phyloP scores from a whole-genome alignment of 1,139 yeast genomes.

The Hansenula lynferdii region DNA sequence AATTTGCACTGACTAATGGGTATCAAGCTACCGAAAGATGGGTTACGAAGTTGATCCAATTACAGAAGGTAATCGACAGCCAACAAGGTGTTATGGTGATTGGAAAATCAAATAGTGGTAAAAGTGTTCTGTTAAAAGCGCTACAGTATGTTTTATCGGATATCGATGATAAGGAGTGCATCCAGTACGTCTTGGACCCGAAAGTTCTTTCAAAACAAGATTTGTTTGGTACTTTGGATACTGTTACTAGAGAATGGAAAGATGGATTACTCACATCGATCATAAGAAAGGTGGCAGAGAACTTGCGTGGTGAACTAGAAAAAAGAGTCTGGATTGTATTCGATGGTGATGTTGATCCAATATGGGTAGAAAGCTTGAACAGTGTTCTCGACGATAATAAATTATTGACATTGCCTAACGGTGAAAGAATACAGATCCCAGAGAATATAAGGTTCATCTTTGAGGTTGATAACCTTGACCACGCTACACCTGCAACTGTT shows the following conservation, averaged over 20 bases:
- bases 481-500: constrained; percentile 87
- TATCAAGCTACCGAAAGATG: constrained; percentile 34
- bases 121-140: constrained; percentile 50
- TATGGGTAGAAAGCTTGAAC: constrained; percentile 89
- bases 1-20: constrained; percentile 24
- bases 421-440: constrained; percentile 75
- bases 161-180: constrained; percentile 33
- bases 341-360: constrained; percentile 94
- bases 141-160: constrained; percentile 41
- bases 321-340: constrained; percentile 75
- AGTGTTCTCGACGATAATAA: constrained; percentile 89
- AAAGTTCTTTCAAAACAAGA: constrained; percentile 65
- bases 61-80: constrained; percentile 55
- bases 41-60: constrained; percentile 55
- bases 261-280: constrained; percentile 81
- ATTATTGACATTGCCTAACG: constrained; percentile 78
- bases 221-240: constrained; percentile 68
- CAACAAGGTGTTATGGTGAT: constrained; percentile 82
- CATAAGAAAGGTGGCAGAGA: constrained; percentile 54
- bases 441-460: constrained; percentile 61
- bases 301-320: constrained; percentile 51
- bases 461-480: constrained; percentile 63
- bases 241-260: constrained; percentile 84
- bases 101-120: constrained; percentile 78
- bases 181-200: constrained; percentile 57